Conservation (phyloP, 164 flowering plant species). For the Vitis rotundifolia region DNA sequence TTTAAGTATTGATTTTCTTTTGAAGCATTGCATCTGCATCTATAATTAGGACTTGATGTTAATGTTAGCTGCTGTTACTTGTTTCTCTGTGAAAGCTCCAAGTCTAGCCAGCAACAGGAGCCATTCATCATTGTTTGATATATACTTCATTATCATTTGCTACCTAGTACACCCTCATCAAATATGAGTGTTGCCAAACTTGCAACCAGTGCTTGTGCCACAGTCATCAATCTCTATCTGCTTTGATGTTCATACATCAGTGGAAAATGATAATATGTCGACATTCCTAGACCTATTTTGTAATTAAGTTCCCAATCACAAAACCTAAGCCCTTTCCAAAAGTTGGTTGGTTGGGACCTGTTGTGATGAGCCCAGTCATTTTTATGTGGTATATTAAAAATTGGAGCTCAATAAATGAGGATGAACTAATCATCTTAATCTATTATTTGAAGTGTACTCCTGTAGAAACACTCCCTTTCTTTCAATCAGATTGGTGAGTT, state of each 20-base stretch:
- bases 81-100: not conserved
- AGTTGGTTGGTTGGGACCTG: too few relatives aligned
- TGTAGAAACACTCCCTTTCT: too few relatives aligned
- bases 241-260: not conserved
- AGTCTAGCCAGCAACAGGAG: not conserved
- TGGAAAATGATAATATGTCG: too few relatives aligned
- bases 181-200: slow-evolving; percentile 10
- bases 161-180: slow-evolving; percentile 9
- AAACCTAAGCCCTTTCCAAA: too few relatives aligned
- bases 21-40: slow-evolving; percentile 4
- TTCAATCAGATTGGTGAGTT: too few relatives aligned
- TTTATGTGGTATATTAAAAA: too few relatives aligned
- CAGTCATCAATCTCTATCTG: slow-evolving; percentile 15
- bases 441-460: too few relatives aligned
- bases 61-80: not conserved
- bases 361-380: too few relatives aligned
- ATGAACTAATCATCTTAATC: too few relatives aligned
- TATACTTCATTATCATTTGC: slow-evolving; percentile 5
- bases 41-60: not conserved
- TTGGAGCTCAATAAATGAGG: too few relatives aligned
- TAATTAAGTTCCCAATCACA: too few relatives aligned
- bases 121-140: not conserved
- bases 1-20: not conserved
- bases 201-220: slow-evolving; percentile 16
- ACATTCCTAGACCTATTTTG: too few relatives aligned